Base-by-base conservation (phyloP, 768 basidiomycete genomes). In the Mycena pura region DNA sequence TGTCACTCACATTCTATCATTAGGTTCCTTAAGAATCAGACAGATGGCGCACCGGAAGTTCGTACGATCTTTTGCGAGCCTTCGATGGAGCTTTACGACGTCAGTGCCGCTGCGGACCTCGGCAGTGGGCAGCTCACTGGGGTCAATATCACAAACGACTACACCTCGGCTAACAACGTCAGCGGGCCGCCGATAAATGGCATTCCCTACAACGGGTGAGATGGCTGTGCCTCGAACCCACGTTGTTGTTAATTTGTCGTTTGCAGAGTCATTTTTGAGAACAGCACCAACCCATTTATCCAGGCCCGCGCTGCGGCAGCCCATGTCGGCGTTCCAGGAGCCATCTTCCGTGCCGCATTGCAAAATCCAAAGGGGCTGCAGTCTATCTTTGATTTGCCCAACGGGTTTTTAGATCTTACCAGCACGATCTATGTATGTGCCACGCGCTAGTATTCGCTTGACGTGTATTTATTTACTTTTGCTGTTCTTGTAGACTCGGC, bases 321-420 rank as follows among this genome's bases (percentile, higher is more conserved):
- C 1, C 74, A 70, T 27, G 76, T 83, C n/a, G 80, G 82, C n/a
- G 70, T 91, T 0, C 80, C 90, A 15, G 82, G 82, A 8, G 83
- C 90, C 5, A 84, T 91, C 19, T 87, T 85, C 63, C 80, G 79
- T 10, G 75, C 76, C 47, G 88, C 88, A 3, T 63, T 71, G 8
- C 78, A 82, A 57, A 61, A 71, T 15, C 69, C 76, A 7, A 71
- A 72, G 21, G 85, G 85, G 3, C 67, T 73, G 1, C 73, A 80
- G 47, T 70, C 79, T 2, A 77, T 77, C 9, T 90, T 88, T 66
- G 77, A 83, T 60, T 57, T 76, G 24, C 63, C 77, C 2, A 79
- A 82, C 47, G 83, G 82, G 0, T 87, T 90, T 65, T 64, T 85
- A 64, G 79, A 83, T 64, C 67, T 82, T 34, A 90, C 89, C 0